These are phyloP conservation scores for Phialocephala subalpina DNA, from an alignment of 2,329 filamentous ascomycete species.

Conservation along the genomic window DNA sequence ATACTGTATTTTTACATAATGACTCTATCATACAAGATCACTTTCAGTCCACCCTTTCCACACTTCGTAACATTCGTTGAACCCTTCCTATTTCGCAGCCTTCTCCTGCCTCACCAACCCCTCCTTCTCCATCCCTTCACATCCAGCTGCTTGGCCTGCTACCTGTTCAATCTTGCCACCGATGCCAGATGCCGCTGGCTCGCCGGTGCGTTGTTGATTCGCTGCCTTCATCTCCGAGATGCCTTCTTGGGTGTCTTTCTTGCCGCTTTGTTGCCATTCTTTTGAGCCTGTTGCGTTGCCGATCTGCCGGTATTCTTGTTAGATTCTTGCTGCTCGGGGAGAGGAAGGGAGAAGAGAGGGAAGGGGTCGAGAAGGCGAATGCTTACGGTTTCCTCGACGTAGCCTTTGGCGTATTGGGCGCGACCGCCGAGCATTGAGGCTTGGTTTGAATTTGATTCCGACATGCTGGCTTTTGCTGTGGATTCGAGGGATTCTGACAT, in stretches of 20 bases:
- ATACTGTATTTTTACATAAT: no score
- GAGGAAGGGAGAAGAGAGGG: not conserved
- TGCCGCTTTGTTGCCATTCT: conserved; percentile 69
- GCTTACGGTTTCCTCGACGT: conserved; percentile 58
- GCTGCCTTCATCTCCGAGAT: conserved; percentile 60
- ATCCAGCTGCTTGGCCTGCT: conserved; percentile 69
- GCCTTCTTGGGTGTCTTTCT: conserved; percentile 69
- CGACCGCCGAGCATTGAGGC: conserved; percentile 70
- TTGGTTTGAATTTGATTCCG: conserved; percentile 35
- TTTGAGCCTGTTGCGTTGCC: conserved; percentile 68
- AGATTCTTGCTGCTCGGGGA: not conserved
- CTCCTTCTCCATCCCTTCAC: conserved; percentile 74
- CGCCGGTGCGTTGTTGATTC: conserved; percentile 13
- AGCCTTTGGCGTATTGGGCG: conserved; percentile 74
- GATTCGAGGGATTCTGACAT: no score
- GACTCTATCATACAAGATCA: not conserved
- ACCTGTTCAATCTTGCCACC: conserved; percentile 69
- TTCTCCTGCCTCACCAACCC: conserved; percentile 56
- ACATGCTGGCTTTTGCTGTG: conserved; percentile 20
- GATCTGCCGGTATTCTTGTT: conserved; percentile 11
- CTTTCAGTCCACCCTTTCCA: no score
- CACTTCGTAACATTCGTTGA: no score
- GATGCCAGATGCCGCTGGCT: conserved; percentile 33
- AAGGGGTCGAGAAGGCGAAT: not conserved
- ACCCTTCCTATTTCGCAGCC: not conserved